phyloP scores from a whole-genome alignment of 2,329 filamentous ascomycete species.

The Phoma sp. region DNA sequence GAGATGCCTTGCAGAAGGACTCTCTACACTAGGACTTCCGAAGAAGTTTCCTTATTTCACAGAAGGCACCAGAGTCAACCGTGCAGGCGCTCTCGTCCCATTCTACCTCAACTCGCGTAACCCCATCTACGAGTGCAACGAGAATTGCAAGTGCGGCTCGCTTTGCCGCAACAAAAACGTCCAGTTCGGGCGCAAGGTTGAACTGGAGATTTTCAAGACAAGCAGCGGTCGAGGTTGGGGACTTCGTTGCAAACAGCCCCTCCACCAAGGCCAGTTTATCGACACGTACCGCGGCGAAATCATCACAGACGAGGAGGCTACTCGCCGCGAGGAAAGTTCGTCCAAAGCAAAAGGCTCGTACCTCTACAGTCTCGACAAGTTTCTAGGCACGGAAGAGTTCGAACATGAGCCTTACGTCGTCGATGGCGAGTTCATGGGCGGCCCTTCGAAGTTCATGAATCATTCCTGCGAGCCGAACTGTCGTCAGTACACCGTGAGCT shows the following conservation, averaged over 20 bases:
- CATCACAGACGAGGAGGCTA: constrained; percentile 63
- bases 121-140: constrained; percentile 81
- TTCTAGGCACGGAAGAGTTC: constrained; percentile 65
- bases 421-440: constrained; percentile 76
- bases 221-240: constrained; percentile 74
- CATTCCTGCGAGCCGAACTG: constrained; percentile 82
- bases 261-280: constrained; percentile 77
- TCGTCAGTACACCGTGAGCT: constrained; percentile 78
- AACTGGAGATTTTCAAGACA: constrained; percentile 79
- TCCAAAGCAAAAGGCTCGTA: constrained; percentile 74
- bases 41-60: constrained; percentile 68
- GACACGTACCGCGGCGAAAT: constrained; percentile 75
- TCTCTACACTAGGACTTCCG: constrained; percentile 47
- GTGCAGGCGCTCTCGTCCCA: constrained; percentile 39
- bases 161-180: constrained; percentile 78
- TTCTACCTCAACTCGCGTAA: constrained; percentile 53
- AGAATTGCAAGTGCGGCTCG: constrained; percentile 68
- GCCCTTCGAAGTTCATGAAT: constrained; percentile 81
- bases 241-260: constrained; percentile 67
- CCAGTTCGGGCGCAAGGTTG: constrained; percentile 72
- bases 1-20: constrained; percentile 19
- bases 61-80: constrained; percentile 35
- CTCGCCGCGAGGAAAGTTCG: constrained; percentile 65
- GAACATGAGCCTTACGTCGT: constrained; percentile 52
- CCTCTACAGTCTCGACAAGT: constrained; percentile 83